Base-by-base conservation (phyloP, 306 rosid species). In the Lathyrus aphaca region DNA sequence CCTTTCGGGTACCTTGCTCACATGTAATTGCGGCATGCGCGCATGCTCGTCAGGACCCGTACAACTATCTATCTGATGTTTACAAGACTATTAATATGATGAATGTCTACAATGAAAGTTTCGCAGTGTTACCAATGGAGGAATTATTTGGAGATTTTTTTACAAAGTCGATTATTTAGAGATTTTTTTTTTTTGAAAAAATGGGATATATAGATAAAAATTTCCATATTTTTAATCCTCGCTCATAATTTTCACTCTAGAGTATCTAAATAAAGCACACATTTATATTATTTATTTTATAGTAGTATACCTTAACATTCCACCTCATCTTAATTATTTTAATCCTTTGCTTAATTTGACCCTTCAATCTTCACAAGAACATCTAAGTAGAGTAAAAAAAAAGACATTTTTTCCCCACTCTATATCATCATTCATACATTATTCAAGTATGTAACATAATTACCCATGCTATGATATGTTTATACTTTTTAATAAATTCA, bases 291-390 rank as follows among this genome's bases (percentile, higher is more conserved):
- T 46, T 3, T 23, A 23, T 23, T 32, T 5, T 18, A 11, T 18
- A n/a, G n/a, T n/a, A n/a, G n/a, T n/a, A 16, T 29, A 29, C 25
- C 59, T 50, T 49, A 78, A 39, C 32, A 18, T 49, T 57, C 19
- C 61, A 45, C 27, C 44, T 9, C 17, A 23, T 5, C 18, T n/a
- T 61, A 65, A 73, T 72, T 40, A 32, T 69, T 63, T 63, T 40
- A 42, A 71, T 37, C 69, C 49, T 54, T 44, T 44, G 17, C 62
- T 63, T 13, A 39, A 79, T 15, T 44, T 19, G 68, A 68, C 76
- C 75, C 75, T 29, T 79, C 79, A 51, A 54, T 68, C 62, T 61
- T 73, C 56, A 42, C 56, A 60, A 10, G 16, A 32, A 10, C 29
- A 54, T 29, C 53, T 40, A 18, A 23, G 37, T 43, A 57, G 50